A percentile compares a stretch with the other conserved stretches of the same genome.
These are phyloP conservation scores for Plasmopara viticola DNA, from an alignment of 352 stramenopile genomes.

Conservation along the genomic window DNA sequence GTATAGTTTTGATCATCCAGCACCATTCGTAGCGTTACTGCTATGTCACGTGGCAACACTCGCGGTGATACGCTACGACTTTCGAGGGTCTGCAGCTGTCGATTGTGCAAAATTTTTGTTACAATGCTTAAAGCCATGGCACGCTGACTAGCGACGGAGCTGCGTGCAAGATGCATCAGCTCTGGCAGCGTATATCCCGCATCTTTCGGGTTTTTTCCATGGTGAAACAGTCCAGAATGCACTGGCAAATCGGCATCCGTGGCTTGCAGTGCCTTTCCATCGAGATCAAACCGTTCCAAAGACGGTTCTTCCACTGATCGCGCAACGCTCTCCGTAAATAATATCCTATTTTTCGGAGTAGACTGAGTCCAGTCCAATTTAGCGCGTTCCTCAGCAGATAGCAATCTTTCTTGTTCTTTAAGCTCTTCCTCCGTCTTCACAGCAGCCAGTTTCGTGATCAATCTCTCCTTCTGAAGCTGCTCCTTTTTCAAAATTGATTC, in stretches of 20 bases:
- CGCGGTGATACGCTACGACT: constrained; percentile 16
- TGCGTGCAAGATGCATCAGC: constrained; percentile 63
- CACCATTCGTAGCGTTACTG: constrained; percentile 43
- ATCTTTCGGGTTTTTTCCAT: constrained; percentile 63
- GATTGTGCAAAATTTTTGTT: constrained; percentile 51
- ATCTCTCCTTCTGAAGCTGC: constrained; percentile 16
- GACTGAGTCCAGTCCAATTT: constrained; percentile 76
- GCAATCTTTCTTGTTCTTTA: constrained; percentile 27
- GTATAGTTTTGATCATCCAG: constrained; percentile 69
- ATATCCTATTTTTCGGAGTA: constrained; percentile 8
- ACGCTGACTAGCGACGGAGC: constrained; percentile 63
- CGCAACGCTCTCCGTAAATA: constrained; percentile 7
- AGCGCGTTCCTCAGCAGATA: constrained; percentile 60
- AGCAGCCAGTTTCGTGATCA: constrained; percentile 35
- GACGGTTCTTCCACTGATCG: constrained; percentile 22
- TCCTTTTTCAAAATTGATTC: constrained; percentile 10
- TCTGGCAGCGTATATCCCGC: constrained; percentile 72
- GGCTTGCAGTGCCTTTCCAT: constrained; percentile 31
- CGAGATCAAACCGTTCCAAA: constrained; percentile 65
- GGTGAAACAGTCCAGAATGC: constrained; percentile 74
- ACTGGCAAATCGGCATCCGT: constrained; percentile 21
- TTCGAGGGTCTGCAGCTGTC: constrained; percentile 18
- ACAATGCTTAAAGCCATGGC: constrained; percentile 58
- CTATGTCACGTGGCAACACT: constrained; percentile 39
- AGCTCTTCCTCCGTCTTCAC: constrained; percentile 69